Base-by-base conservation (phyloP, 768 basidiomycete species). In the Hygrocybe punicea region DNA sequence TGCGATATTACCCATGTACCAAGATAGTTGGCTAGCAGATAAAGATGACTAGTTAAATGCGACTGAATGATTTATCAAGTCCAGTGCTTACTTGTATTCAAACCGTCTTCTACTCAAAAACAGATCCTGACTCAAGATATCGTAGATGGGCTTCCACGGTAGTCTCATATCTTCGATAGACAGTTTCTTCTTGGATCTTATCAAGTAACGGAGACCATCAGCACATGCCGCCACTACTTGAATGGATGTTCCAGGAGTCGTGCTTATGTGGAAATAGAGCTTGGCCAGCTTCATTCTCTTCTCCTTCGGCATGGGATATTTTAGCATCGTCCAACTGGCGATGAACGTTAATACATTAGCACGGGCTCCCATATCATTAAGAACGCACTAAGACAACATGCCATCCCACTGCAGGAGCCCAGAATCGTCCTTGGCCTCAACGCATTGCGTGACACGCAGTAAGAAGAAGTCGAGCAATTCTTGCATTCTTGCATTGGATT, bases 291-390 rank as follows among this genome's bases (percentile, higher is more conserved):
- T 77, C 53, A 93, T 83, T 55, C 92, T 80, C 63, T 84, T 86
- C 58, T 85, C 84, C 67, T 87, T 86, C 55, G 89, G 90, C 64
- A 95, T 86, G 35, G 90, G 92, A 66, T 93, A 93, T 66, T 91
- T 90, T 68, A 94, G 80, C 76, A 85, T 85, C 45, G 74, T 71
- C 91, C 91, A 93, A 66, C 89, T 91, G 63, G 57, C 47, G 19
- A 35, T 14, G 8, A 34, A 34, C 45, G 53, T 34, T 40, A 47
- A 59, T 51, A 53, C n/a, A 45, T 50, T 14, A 23, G 29, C 19
- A 53, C 17, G 7, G 21, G 33, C 17, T 25, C 57, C 44, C 36
- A 48, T 36, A 23, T 39, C 55, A 25, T 53, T 11, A 42, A 45
- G 55, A 16, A 81, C 87, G 62, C 68, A 89, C 85, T 88, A 84